These are phyloP conservation scores for Alternaria novae-zelandiae DNA, from an alignment of 2,329 filamentous ascomycete genomes.

Conservation along the genomic window DNA sequence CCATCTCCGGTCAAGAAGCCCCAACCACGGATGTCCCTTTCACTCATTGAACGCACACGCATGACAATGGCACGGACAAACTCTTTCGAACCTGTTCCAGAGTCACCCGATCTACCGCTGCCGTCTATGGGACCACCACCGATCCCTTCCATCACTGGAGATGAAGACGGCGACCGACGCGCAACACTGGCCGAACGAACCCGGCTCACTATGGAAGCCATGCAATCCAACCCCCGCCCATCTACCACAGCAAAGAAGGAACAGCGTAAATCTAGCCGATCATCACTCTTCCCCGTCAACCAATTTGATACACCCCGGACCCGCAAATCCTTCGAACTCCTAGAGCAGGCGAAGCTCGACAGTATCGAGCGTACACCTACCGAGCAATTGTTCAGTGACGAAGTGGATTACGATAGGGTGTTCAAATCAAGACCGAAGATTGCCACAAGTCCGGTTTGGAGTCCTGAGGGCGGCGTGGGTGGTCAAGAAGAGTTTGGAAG, in stretches of 20 bases:
- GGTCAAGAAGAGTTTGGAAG: conserved; percentile 24
- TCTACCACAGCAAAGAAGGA: conserved; percentile 26
- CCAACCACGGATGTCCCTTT: conserved; percentile 49
- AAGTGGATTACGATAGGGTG: conserved; percentile 78
- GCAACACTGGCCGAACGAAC: conserved; percentile 73
- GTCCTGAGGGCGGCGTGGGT: conserved; percentile 22
- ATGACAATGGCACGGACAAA: conserved; percentile 52
- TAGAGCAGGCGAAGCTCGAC: conserved; percentile 27
- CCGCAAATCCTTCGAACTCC: conserved; percentile 25
- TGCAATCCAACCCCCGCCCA: conserved; percentile 49
- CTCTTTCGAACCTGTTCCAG: conserved; percentile 33
- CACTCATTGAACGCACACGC: conserved; percentile 56
- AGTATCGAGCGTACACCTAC: conserved; percentile 57
- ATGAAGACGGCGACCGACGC: conserved; percentile 31
- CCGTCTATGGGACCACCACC: conserved; percentile 21
- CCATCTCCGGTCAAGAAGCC: conserved; percentile 51
- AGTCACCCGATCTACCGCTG: conserved; percentile 25
- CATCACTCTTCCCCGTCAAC: conserved; percentile 57
- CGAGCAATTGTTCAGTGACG: conserved; percentile 73
- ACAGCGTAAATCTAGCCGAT: conserved; percentile 24
- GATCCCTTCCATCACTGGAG: conserved; percentile 9
- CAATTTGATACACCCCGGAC: conserved; percentile 62
- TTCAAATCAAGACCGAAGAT: conserved; percentile 86
- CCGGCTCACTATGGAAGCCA: conserved; percentile 76
- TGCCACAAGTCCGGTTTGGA: conserved; percentile 70